phyloP scores from a whole-genome alignment of 2,329 filamentous ascomycete species.

The Trichophaea hybrida region DNA sequence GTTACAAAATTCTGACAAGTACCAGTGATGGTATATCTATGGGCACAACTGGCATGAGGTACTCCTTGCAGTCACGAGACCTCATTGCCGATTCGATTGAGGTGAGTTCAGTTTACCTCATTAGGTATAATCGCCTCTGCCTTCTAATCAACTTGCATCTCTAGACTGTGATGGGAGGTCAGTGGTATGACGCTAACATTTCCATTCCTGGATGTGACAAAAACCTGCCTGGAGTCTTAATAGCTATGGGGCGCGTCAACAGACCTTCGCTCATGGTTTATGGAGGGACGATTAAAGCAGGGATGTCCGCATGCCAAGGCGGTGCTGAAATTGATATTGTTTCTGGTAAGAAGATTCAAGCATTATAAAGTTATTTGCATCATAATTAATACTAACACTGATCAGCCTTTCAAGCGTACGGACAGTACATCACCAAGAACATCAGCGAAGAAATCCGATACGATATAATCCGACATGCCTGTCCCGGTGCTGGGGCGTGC shows the following conservation, averaged over 20 bases:
- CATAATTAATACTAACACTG: not conserved
- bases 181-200: constrained; percentile 97
- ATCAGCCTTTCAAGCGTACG: constrained; percentile 88
- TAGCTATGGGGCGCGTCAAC: constrained; percentile 91
- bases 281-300: constrained; percentile 83
- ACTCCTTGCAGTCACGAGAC: constrained; percentile 84
- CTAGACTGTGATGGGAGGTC: constrained; percentile 84
- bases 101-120: constrained; percentile 9
- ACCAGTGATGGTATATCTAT: constrained; percentile 83
- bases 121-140: not conserved
- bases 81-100: constrained; percentile 97
- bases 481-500: constrained; percentile 68
- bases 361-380: not conserved
- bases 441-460: constrained; percentile 77
- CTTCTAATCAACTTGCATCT: not conserved
- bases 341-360: constrained; percentile 35
- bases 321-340: constrained; percentile 78
- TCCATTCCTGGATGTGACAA: constrained; percentile 97
- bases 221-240: constrained; percentile 92
- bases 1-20: not conserved
- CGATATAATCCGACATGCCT: constrained; percentile 87
- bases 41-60: constrained; percentile 95
- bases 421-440: constrained; percentile 80
- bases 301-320: constrained; percentile 62
- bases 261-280: constrained; percentile 95